A percentile compares a stretch with the other conserved stretches of the same genome.
Evolutionary conservation across 23 red algal genomes (phyloP).

Genomic region (Cyanidium caldarium): DNA sequence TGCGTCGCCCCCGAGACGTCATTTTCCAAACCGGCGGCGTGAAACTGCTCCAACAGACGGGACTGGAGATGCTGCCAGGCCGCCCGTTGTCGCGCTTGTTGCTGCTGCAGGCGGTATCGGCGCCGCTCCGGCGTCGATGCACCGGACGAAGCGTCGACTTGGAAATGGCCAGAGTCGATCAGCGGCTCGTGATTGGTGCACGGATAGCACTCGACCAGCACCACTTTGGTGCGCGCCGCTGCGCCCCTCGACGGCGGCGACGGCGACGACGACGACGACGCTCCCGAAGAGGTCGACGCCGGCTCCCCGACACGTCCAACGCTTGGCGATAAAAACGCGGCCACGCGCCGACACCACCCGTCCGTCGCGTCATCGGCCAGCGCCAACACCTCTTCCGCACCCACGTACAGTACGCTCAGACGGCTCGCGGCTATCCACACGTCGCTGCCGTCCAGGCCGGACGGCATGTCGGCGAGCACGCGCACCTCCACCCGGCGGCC

Average conservation of each 20-base stretch:
- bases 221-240: too few species aligned
- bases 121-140: too few species aligned
- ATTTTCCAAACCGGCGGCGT: too few species aligned
- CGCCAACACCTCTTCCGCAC: neutral
- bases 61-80: too few species aligned
- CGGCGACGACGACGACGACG: neutral
- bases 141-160: too few species aligned
- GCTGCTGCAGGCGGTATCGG: too few species aligned
- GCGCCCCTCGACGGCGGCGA: neutral
- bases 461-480: neutral
- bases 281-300: neutral
- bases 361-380: neutral
- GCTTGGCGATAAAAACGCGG: neutral
- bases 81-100: too few species aligned
- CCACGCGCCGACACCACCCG: neutral
- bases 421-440: neutral
- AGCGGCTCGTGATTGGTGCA: neutral
- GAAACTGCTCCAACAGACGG: too few species aligned
- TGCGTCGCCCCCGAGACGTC: too few species aligned
- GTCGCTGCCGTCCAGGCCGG: neutral
- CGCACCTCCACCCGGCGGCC: neutral
- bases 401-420: neutral
- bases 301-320: too few species aligned
- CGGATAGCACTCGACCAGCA: neutral
- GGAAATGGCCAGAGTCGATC: too few species aligned